Base-by-base conservation (phyloP, 768 basidiomycete genomes). In the Tricholoma saponaceum region DNA sequence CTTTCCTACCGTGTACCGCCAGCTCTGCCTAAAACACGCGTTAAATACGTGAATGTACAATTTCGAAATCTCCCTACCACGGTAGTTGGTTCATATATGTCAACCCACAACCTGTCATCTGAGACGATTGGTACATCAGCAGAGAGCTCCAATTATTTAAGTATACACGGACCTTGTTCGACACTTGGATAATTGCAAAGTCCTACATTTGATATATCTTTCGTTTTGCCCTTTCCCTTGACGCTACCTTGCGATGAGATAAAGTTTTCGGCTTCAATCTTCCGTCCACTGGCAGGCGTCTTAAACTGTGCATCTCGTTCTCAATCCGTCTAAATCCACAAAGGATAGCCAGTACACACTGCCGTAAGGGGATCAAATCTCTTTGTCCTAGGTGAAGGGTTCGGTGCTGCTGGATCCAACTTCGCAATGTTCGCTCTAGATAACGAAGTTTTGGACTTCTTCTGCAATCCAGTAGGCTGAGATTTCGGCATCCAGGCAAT, bases 1-100 rank as follows among this genome's bases (percentile, higher is more conserved):
- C 84, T 69, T 93, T 94, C 22, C 80, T 80, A 55, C 83, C 80
- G 72, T 95, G 90, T 33, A 95, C 87, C 3, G 89, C 89, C 7
- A 95, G 73, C 37, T 91, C 84, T 39, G 80, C 84, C 85, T 92
- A 43, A 20, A 30, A 49, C 20, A 43, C 13, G 58, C 55, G 57
- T 30, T 12, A 22, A 41, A 28, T 41, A n/a, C 53, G n/a, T 10
- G 5, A 9, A 50, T 3, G 39, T 33, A n/a, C n/a, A 23, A 28
- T 12, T 23, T 22, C 1, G 50, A 58, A 54, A 59, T 44, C 0
- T 26, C 8, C 26, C 51, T 51, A 83, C 86, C 73, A 85, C 84
- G 8, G 81, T 76, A 2, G 62, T 75, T 20, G 86, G 86, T 66
- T 85, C 82, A 60, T 86, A 83, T 35, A 78, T 79, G 66, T 87